Conservation (phyloP, 169 alveolate genomes). For the Eimeria necatrix region DNA sequence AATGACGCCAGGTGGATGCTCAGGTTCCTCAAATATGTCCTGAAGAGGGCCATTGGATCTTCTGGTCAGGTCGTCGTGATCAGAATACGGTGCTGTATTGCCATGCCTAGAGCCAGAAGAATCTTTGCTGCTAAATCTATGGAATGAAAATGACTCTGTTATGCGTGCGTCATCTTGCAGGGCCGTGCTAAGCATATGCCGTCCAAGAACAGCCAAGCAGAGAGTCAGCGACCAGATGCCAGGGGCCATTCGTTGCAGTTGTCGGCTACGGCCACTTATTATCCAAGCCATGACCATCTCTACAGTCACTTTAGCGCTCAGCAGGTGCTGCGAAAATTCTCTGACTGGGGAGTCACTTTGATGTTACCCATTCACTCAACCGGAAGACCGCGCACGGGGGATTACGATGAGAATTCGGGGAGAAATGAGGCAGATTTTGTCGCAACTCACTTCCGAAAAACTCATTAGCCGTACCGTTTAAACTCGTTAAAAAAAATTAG, state of each 20-base stretch:
- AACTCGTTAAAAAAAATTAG: conserved; percentile 14
- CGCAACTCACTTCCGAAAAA: conserved; percentile 36
- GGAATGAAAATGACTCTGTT: background rate
- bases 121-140: background rate
- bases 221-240: conserved; percentile 29
- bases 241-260: conserved; percentile 61
- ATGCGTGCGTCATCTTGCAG: conserved; percentile 32
- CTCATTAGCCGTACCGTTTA: conserved; percentile 27
- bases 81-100: background rate
- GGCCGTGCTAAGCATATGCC: conserved; percentile 28
- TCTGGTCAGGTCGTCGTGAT: background rate
- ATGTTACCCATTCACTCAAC: conserved; percentile 58
- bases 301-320: conserved; percentile 28
- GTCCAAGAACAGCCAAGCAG: conserved; percentile 55
- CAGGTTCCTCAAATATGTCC: conserved; percentile 11
- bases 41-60: conserved; percentile 57
- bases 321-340: conserved; percentile 22
- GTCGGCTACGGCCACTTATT: background rate
- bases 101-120: conserved; percentile 1
- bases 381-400: conserved; percentile 61
- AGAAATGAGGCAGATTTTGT: conserved; percentile 40
- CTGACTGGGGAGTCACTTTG: conserved; percentile 3
- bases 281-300: conserved; percentile 61
- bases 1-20: background rate
- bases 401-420: conserved; percentile 44